Evolutionary conservation across 2,329 filamentous ascomycete genomes (phyloP), one percentile per base, ranked within the genome.

Genomic region (Chaetothyriales sp.): DNA sequence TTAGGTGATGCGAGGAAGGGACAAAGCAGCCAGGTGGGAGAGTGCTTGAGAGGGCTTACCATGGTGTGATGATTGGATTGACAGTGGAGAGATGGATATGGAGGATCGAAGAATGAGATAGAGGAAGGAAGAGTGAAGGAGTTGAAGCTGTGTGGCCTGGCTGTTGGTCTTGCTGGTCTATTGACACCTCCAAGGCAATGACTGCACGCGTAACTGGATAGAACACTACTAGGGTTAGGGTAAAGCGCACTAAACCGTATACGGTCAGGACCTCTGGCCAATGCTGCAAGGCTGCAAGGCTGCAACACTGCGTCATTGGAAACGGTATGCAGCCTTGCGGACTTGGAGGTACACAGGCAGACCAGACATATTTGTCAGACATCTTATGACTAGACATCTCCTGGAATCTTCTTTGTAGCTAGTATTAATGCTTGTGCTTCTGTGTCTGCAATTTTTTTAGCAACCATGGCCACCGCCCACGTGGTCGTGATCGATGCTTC

Each of bases 401-500:
- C 32, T 39, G 32, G 32, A 2, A 39, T 39, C 32, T 39, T 39
- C 32, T 39, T 12, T 39, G 32, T 39, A 39, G 32, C 1, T 39
- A 15, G 9, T 15, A 39, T 39, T 15, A 15, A 39, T 39, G 10
- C 10, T 39, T 10, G 8, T 9, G 28, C 15, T 15, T 9, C 10
- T 15, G 15, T 39, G 5, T 15, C 32, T 39, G 10, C 8, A 15
- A 2, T 10, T 32, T 2, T 32, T 32, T 32, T 5, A n/a, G n/a
- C 19, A 60, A 70, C 55, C 58, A 95, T 95, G 86, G 80, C 87
- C 32, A 39, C 10, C 58, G 84, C 88, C 49, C 84, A 92, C 65
- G 87, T 96, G 52, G 83, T 89, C 60, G 86, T 96, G 49, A 81
- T 95, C 57, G 83, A 90, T 65, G 80, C 83, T 42, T 81, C 86